These are phyloP conservation scores for Tolypocladium ovalisporum DNA, from an alignment of 2,329 filamentous ascomycete genomes.

Conservation along the genomic window DNA sequence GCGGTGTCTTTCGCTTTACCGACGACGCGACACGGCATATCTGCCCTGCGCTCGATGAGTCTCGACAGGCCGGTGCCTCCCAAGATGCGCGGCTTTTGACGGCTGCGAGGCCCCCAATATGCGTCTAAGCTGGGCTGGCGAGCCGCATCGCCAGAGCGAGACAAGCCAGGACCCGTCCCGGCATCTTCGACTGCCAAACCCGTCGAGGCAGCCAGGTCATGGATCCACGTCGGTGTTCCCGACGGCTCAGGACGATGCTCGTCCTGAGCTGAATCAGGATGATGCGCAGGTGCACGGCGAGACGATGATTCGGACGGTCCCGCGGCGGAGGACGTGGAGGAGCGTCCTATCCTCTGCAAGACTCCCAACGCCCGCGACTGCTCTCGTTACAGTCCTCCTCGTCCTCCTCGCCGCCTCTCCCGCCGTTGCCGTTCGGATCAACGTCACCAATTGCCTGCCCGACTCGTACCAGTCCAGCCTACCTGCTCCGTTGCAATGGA, in stretches of 20 bases:
- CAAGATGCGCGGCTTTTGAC: conserved; percentile 13
- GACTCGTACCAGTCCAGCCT: conserved; percentile 44
- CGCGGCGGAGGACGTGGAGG: neutral
- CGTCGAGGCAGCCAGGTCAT: neutral
- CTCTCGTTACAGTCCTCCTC: conserved; percentile 27
- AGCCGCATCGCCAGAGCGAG: neutral
- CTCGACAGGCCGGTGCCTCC: neutral
- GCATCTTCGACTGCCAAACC: neutral
- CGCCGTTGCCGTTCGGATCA: conserved; percentile 53
- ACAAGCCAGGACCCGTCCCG: neutral
- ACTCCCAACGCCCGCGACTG: conserved; percentile 5
- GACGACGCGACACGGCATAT: neutral
- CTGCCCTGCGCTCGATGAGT: neutral
- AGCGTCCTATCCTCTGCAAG: neutral
- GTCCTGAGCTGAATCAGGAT: neutral
- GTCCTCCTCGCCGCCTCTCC: conserved; percentile 27
- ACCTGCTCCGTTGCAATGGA: conserved; percentile 64
- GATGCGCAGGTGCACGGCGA: too few relatives aligned
- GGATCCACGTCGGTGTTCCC: neutral
- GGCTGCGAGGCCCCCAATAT: conserved; percentile 4
- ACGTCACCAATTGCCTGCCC: conserved; percentile 76
- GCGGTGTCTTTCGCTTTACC: neutral
- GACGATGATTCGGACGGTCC: neutral
- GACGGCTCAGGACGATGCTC: neutral
- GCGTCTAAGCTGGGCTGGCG: conserved; percentile 7